Conservation (phyloP, 164 flowering plant genomes). For the Taxillus chinensis region DNA sequence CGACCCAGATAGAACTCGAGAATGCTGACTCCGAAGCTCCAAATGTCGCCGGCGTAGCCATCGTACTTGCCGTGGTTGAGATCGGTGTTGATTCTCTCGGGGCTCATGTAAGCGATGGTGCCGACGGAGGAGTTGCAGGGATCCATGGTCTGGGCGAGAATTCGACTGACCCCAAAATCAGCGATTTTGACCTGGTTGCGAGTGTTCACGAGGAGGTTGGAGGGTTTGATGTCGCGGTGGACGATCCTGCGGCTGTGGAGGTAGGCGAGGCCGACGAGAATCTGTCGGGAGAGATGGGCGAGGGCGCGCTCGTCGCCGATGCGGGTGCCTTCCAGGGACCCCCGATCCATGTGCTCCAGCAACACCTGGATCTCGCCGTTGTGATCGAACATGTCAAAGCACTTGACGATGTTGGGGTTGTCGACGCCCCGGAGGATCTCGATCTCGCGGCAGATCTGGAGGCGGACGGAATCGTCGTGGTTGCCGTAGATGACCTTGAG, state of each 20-base stretch:
- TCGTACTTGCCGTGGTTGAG: slow-evolving; percentile 67
- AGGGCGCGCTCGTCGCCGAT: slow-evolving; percentile 39
- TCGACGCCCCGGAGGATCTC: slow-evolving; percentile 68
- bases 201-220: slow-evolving; percentile 56
- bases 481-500: slow-evolving; percentile 80
- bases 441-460: slow-evolving; percentile 81
- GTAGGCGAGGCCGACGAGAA: slow-evolving; percentile 50
- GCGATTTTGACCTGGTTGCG: slow-evolving; percentile 61
- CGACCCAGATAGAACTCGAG: slow-evolving; percentile 75
- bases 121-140: slow-evolving; percentile 77
- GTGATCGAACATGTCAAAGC: slow-evolving; percentile 70
- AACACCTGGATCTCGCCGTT: slow-evolving; percentile 76
- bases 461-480: slow-evolving; percentile 70
- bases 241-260: slow-evolving; percentile 65
- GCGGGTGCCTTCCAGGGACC: slow-evolving; percentile 54
- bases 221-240: slow-evolving; percentile 78
- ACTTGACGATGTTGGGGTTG: slow-evolving; percentile 63
- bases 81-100: slow-evolving; percentile 80
- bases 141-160: slow-evolving; percentile 70
- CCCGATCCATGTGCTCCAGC: slow-evolving; percentile 82
- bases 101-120: slow-evolving; percentile 89
- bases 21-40: slow-evolving; percentile 87
- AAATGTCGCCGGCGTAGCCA: slow-evolving; percentile 82
- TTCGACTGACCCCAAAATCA: slow-evolving; percentile 66
- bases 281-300: slow-evolving; percentile 44